Evolutionary conservation across 176 grass and related monocot genomes (phyloP).

Genomic region (Triticum turgidum): DNA sequence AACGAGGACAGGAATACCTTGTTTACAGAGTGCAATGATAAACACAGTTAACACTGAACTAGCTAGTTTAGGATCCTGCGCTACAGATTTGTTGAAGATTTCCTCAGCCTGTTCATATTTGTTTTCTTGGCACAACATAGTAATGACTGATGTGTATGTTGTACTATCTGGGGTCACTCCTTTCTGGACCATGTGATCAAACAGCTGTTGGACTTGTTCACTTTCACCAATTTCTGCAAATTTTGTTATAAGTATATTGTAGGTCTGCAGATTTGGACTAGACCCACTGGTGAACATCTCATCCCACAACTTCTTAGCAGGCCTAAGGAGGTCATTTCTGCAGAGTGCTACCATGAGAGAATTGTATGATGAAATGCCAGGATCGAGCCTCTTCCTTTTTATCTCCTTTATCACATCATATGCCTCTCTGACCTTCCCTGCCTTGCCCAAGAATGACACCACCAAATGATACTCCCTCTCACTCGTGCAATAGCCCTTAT

Average conservation of each 20-base stretch:
- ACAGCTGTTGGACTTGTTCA: constrained; percentile 64
- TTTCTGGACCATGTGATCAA: constrained; percentile 75
- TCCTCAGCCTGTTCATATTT: constrained; percentile 62
- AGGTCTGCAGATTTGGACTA: constrained; percentile 77
- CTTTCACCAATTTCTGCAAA: constrained; percentile 62
- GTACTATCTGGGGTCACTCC: constrained; percentile 59
- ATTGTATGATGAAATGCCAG: constrained; percentile 76
- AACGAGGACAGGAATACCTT: constrained; percentile 46
- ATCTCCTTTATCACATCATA: constrained; percentile 85
- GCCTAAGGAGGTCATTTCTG: constrained; percentile 74
- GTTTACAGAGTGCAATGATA: constrained; percentile 58
- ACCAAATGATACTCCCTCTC: constrained; percentile 54
- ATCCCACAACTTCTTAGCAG: constrained; percentile 94
- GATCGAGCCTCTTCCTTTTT: constrained; percentile 62
- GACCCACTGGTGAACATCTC: constrained; percentile 83
- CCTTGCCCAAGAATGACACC: constrained; percentile 80
- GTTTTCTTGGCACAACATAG: constrained; percentile 58
- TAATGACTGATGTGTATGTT: constrained; percentile 61
- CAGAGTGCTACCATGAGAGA: constrained; percentile 76
- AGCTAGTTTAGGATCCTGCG: constrained; percentile 59
- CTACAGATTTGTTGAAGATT: constrained; percentile 57
- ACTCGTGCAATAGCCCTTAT: constrained; percentile 50
- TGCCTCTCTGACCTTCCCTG: constrained; percentile 85
- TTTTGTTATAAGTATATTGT: constrained; percentile 84
- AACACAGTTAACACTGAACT: constrained; percentile 44